phyloP scores from a whole-genome alignment of 495 filamentous ascomycete species.

The Niebla homalea region DNA sequence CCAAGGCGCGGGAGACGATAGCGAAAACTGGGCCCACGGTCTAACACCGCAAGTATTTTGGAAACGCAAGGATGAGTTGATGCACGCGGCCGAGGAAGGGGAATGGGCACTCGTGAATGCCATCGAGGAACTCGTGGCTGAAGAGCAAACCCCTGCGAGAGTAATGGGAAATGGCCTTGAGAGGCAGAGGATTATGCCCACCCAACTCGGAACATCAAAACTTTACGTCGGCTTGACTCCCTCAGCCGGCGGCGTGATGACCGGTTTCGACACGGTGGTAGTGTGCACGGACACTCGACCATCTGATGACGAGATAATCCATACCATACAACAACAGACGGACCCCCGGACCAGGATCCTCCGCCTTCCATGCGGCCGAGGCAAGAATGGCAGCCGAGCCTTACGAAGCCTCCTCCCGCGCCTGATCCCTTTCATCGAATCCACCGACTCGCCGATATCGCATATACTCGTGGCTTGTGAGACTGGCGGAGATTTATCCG shows the following conservation, averaged over 20 bases:
- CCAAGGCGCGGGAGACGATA: slow-evolving; percentile 88
- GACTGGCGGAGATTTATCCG: slow-evolving; percentile 52
- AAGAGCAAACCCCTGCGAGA: slow-evolving; percentile 19
- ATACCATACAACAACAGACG: slow-evolving; percentile 24
- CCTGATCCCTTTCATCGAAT: slow-evolving; percentile 36
- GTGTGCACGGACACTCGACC: slow-evolving; percentile 26
- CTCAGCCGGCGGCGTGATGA: neutral
- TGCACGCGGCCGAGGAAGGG: slow-evolving; percentile 48
- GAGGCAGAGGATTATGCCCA: slow-evolving; percentile 24
- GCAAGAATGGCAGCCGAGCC: slow-evolving; percentile 63
- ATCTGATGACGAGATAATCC: slow-evolving; percentile 16
- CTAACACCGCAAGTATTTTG: slow-evolving; percentile 71
- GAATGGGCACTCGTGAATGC: slow-evolving; percentile 41
- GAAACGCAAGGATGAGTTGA: slow-evolving; percentile 42
- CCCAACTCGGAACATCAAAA: slow-evolving; percentile 15
- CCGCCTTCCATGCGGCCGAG: slow-evolving; percentile 48
- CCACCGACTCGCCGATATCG: slow-evolving; percentile 10
- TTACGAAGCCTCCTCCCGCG: slow-evolving; percentile 50
- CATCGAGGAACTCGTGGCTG: slow-evolving; percentile 20
- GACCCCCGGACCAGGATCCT: slow-evolving; percentile 27
- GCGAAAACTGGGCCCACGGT: slow-evolving; percentile 74
- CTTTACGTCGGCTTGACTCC: slow-evolving; percentile 25
- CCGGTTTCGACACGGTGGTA: slow-evolving; percentile 32
- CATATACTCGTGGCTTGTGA: slow-evolving; percentile 46
- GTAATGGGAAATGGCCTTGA: slow-evolving; percentile 13